Evolutionary conservation across 345 rosid genomes (phyloP).

Genomic region (Euphorbia pulcherrima): DNA sequence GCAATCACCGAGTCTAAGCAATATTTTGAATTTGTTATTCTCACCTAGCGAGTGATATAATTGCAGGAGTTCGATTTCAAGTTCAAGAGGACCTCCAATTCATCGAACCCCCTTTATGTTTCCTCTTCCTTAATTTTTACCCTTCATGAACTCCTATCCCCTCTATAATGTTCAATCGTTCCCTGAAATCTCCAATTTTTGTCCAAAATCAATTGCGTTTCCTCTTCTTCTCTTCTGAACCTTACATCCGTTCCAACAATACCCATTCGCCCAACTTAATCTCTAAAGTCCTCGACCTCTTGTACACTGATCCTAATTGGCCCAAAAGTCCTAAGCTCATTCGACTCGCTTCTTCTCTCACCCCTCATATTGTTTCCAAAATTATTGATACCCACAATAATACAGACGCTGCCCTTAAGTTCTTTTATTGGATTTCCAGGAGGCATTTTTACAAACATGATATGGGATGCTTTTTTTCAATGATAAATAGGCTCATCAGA

Average conservation of each 20-base stretch:
- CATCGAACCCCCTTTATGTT: not conserved
- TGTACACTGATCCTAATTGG: slow-evolving; percentile 37
- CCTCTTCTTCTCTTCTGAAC: slow-evolving; percentile 23
- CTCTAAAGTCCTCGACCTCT: slow-evolving; percentile 30
- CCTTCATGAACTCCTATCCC: slow-evolving; percentile 1
- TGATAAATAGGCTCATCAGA: slow-evolving; percentile 49
- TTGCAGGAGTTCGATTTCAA: too few species aligned
- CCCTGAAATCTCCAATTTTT: not conserved
- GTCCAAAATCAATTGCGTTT: not conserved
- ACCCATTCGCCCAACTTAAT: slow-evolving; percentile 25
- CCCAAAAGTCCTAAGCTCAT: slow-evolving; percentile 36
- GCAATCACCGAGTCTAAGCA: too few species aligned
- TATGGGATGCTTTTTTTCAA: slow-evolving; percentile 36
- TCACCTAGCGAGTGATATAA: too few species aligned
- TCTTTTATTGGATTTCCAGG: slow-evolving; percentile 52
- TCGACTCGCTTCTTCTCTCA: slow-evolving; percentile 29
- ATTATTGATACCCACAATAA: slow-evolving; percentile 38
- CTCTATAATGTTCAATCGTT: slow-evolving; percentile 6
- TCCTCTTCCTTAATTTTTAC: not conserved
- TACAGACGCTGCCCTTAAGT: slow-evolving; percentile 32
- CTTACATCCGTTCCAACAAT: slow-evolving; percentile 2
- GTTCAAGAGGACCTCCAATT: not conserved
- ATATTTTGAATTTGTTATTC: too few species aligned
- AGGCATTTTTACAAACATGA: slow-evolving; percentile 49
- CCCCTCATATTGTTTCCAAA: slow-evolving; percentile 42